Evolutionary conservation across 2,329 filamentous ascomycete genomes (phyloP).

Genomic region (Leptoxyphium fumago): DNA sequence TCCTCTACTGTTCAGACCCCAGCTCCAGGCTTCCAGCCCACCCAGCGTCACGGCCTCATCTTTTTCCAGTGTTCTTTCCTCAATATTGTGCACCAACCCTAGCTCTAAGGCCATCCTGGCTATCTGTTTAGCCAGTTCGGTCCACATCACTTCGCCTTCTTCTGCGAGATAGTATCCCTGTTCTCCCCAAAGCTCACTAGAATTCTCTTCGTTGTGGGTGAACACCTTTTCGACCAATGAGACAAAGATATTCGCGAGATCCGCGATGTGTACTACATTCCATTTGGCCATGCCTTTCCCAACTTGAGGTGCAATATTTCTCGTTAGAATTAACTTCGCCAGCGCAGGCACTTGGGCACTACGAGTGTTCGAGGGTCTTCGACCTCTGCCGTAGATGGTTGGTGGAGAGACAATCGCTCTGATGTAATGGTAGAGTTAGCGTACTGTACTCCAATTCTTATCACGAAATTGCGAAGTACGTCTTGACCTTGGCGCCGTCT

Average conservation of each 20-base stretch:
- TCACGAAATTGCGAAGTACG: too few species aligned
- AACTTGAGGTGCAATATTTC: slow-evolving; percentile 40
- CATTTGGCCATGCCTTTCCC: slow-evolving; percentile 42
- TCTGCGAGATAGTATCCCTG: slow-evolving; percentile 55
- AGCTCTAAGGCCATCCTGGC: slow-evolving; percentile 10
- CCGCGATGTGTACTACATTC: slow-evolving; percentile 44
- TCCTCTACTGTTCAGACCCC: too few species aligned
- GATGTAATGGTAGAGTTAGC: too few species aligned
- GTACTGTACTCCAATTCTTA: too few species aligned
- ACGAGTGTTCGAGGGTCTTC: slow-evolving; percentile 40
- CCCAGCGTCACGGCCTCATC: too few species aligned
- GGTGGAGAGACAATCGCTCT: slow-evolving; percentile 56
- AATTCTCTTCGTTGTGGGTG: slow-evolving; percentile 24
- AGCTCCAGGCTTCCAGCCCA: too few species aligned
- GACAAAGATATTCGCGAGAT: slow-evolving; percentile 42
- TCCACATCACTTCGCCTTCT: slow-evolving; percentile 47
- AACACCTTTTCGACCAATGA: slow-evolving; percentile 40
- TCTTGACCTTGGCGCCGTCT: slow-evolving; percentile 38
- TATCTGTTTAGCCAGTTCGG: slow-evolving; percentile 13
- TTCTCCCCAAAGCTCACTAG: slow-evolving; percentile 39
- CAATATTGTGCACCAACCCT: too few species aligned
- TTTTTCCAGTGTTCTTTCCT: too few species aligned
- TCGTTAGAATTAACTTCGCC: slow-evolving; percentile 35
- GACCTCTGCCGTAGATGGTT: slow-evolving; percentile 42
- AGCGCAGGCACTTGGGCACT: slow-evolving; percentile 46